A percentile compares a stretch with the other conserved stretches of the same genome.
phyloP scores from a whole-genome alignment of 495 filamentous ascomycete species.

The Amphirosellinia nigrospora region DNA sequence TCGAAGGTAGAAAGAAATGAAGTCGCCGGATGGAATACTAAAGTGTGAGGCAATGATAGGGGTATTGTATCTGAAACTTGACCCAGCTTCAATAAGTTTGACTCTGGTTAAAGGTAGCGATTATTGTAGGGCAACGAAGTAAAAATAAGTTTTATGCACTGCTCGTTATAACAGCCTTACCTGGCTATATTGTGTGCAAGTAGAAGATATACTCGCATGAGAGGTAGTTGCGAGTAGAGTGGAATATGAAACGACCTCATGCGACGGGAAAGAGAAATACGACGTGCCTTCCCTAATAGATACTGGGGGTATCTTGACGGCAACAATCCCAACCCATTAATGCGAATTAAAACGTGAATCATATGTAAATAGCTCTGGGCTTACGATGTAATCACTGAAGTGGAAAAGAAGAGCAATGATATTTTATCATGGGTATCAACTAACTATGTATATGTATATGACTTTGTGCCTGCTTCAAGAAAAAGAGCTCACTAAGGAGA shows the following conservation, averaged over 20 bases:
- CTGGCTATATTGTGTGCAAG: not conserved
- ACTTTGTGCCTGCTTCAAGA: conserved; percentile 15
- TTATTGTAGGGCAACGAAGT: not conserved
- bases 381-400: not conserved
- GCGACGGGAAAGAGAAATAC: not conserved
- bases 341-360: not conserved
- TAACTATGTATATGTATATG: conserved; percentile 29
- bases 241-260: not conserved
- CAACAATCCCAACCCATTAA: not conserved
- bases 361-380: not conserved
- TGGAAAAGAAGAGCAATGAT: not conserved
- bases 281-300: not conserved
- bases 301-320: not conserved
- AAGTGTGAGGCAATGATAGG: not conserved
- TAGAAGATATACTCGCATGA: not conserved
- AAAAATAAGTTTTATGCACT: no score
- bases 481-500: not conserved
- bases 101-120: not conserved
- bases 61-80: not conserved
- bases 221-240: not conserved
- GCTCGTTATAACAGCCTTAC: no score
- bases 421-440: conserved; percentile 36
- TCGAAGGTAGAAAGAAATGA: not conserved
- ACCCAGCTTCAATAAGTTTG: not conserved
- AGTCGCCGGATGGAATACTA: not conserved